Percentiles rank a stretch among this genome's conserved stretches.
phyloP scores from a whole-genome alignment of 441 rosid genomes.

The Jatropha podagrica region DNA sequence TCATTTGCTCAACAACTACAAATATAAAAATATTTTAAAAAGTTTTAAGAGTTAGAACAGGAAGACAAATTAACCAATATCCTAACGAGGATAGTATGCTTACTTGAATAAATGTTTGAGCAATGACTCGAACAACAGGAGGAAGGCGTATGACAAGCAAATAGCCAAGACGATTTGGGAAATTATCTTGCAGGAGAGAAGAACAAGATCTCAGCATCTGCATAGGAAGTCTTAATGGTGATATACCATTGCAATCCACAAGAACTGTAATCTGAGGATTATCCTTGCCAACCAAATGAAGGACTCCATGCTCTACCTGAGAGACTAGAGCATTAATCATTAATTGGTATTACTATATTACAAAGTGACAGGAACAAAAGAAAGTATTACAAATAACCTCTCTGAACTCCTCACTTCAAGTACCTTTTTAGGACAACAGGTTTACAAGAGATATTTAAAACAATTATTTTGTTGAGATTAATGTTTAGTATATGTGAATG shows the following conservation, averaged over 20 bases:
- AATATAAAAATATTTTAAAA: not conserved
- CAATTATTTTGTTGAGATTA: not conserved
- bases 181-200: slow-evolving; percentile 83
- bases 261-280: slow-evolving; percentile 73
- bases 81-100: slow-evolving; percentile 17
- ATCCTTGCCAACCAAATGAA: slow-evolving; percentile 53
- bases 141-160: slow-evolving; percentile 85
- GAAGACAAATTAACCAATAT: not conserved
- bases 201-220: slow-evolving; percentile 85
- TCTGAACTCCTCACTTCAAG: not conserved
- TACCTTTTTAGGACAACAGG: not conserved
- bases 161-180: slow-evolving; percentile 81
- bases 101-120: slow-evolving; percentile 89
- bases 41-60: not conserved
- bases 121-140: slow-evolving; percentile 77
- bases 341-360: slow-evolving; percentile 13
- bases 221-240: slow-evolving; percentile 87
- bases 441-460: not conserved
- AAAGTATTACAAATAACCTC: not conserved
- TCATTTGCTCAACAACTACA: not conserved
- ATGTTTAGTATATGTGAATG: not conserved
- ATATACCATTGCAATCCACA: slow-evolving; percentile 84
- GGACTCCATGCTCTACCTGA: slow-evolving; percentile 86
- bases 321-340: slow-evolving; percentile 58
- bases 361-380: not conserved